These are phyloP conservation scores for Candida gorgasii DNA, from an alignment of 805 yeast genomes.

Conservation along the genomic window DNA sequence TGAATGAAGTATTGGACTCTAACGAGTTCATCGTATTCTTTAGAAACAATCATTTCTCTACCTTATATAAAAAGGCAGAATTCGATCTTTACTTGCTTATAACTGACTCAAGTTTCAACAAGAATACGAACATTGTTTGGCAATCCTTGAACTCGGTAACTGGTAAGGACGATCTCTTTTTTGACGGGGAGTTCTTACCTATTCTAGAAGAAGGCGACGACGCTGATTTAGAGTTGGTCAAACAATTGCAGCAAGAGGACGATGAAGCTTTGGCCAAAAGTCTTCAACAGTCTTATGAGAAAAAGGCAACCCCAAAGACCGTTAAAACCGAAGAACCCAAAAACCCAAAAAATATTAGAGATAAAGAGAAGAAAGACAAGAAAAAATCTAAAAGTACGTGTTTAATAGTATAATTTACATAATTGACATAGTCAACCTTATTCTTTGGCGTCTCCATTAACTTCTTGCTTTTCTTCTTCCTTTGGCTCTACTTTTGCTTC, in stretches of 20 bases:
- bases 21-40: slow-evolving; percentile 71
- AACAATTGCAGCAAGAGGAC: slow-evolving; percentile 57
- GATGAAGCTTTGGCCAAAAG: slow-evolving; percentile 51
- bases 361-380: slow-evolving; percentile 15
- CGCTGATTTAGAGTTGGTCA: slow-evolving; percentile 37
- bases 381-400: slow-evolving; percentile 18
- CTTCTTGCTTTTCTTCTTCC: slow-evolving; percentile 14
- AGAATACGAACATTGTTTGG: slow-evolving; percentile 68
- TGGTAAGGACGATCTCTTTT: slow-evolving; percentile 71
- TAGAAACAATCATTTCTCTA: slow-evolving; percentile 86
- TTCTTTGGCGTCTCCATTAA: not conserved
- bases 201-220: slow-evolving; percentile 26
- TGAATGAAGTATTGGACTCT: slow-evolving; percentile 46
- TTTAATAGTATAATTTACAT: slow-evolving; percentile 21
- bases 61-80: slow-evolving; percentile 56
- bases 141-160: slow-evolving; percentile 65
- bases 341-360: no score
- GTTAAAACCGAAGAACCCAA: no score
- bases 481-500: slow-evolving; percentile 1
- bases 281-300: slow-evolving; percentile 38
- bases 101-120: slow-evolving; percentile 69
- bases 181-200: slow-evolving; percentile 64
- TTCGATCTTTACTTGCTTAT: slow-evolving; percentile 60
- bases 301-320: slow-evolving; percentile 8
- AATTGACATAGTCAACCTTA: not conserved